Evolutionary conservation across 2,329 filamentous ascomycete genomes (phyloP), one percentile per base, ranked within the genome.

Genomic region (Pseudocercospora eumusae): DNA sequence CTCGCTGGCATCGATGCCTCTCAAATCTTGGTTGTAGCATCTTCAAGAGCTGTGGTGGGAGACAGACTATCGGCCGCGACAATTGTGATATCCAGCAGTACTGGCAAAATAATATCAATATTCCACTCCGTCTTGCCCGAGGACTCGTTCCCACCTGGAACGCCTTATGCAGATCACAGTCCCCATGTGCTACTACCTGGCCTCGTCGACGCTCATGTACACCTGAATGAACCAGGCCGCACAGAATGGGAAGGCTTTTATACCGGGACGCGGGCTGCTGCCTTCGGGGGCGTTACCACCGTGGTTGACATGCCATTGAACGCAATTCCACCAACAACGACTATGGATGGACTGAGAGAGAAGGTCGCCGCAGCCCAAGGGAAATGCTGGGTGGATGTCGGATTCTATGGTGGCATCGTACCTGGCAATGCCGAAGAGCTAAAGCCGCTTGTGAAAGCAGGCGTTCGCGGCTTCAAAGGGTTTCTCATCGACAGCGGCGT

Each of bases 221-320:
- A 99, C 79, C 86, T 98, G 70, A 98, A 98, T 73, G 95, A 99
- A 79, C 95, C 95, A 0, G 95, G 95, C 45, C 86, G 95, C 61
- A 97, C 93, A 57, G 93, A 97, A 84, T 98, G 95, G 95, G 95
- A 99, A 75, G 95, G 95, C 10, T 99, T 99, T 81, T 90, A 89
- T 81, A 97, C 93, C 0, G 95, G 95, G 54, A 98, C 95, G 23
- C 86, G 91, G 70, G 95, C 95, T 33, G 95, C 95, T 3, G 95
- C 95, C 10, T 96, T 93, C 70, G 95, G 95, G 44, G 95, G 95
- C 70, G 95, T 98, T 25, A 99, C 95, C 4, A 98, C 95, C 0
- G 92, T 99, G 9, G 82, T 99, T 72, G 95, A 98, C 77, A 99
- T 99, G 95, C 95, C 95, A 33, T 78, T 98, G 65, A 99, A 99